Evolutionary conservation across 345 rosid genomes (phyloP).

Genomic region (Balakata baccata): DNA sequence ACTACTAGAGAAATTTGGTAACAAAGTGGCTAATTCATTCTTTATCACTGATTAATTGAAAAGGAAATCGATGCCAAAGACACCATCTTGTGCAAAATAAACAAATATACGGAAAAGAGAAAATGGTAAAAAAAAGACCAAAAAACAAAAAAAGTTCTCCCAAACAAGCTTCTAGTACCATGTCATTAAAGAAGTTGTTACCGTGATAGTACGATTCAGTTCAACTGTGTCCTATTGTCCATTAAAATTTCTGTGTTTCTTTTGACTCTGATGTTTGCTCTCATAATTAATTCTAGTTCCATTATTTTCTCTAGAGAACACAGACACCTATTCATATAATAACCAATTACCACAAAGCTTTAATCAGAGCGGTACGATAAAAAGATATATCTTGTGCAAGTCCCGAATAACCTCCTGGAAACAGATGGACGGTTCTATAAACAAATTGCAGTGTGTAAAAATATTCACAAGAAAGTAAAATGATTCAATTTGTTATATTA

Average conservation of each 20-base stretch:
- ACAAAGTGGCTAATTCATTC: neutral
- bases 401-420: neutral
- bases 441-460: neutral
- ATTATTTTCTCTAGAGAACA: no score
- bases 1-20: neutral
- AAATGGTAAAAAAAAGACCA: neutral
- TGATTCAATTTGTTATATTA: neutral
- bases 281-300: neutral
- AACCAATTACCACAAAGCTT: no score
- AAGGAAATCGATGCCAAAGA: neutral
- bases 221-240: no score
- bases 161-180: neutral
- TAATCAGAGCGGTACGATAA: neutral
- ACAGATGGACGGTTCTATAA: neutral
- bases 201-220: no score
- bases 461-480: neutral
- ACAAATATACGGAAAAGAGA: no score
- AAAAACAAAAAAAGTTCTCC: no score
- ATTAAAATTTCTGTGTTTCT: no score
- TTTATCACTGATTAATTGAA: neutral
- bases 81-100: no score
- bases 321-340: no score
- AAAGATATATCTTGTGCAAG: neutral
- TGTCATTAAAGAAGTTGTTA: no score
- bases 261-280: neutral